Evolutionary conservation across 2,329 filamentous ascomycete species (phyloP), one percentile per base, ranked within the genome.

Genomic region (Tolypocladium endophyticum): DNA sequence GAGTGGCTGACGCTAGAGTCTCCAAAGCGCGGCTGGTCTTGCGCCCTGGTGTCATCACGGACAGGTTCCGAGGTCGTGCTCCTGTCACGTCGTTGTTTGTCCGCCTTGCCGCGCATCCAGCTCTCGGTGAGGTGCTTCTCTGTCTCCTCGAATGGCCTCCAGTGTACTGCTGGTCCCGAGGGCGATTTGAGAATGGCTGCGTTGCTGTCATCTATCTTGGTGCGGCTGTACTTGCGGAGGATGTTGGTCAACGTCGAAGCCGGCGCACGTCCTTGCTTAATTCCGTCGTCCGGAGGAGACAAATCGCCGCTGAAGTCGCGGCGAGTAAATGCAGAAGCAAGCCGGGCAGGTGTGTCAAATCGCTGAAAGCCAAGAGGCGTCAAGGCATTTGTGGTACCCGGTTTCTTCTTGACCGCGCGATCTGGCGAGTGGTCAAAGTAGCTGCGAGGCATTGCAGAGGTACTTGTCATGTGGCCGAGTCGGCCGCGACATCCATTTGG

Each of bases 201-300:
- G 11, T 50, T 35, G 28, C 52, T 36, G 47, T 54, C 60, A 1
- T 59, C 58, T 33, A 65, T 39, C 7, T 67, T 68, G 38, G 64
- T 62, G 43, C 63, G 64, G 30, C 61, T 61, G 39, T 65, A 64
- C 41, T 65, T 71, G 25, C 68, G 67, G 50, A 72, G 67, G 9
- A 72, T 57, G 33, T 59, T 63, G 4, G 66, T 58, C 16, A 72
- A 62, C 1, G 64, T 53, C 0, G 66, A 64, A n/a, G 67, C 63
- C 23, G 69, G 65, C n/a, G 63, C 66, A 43, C 62, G 62, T 33
- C 54, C 57, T 20, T 59, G 39, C 11, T 43, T 52, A 14, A 54
- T 55, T 25, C 56, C 61, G 5, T 54, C 58, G 9, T 55, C 55
- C 38, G 58, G 58, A 30, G 64, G 62, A 25, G 63, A 61, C 18